These are phyloP conservation scores for Alisma plantagoaquatica DNA, from an alignment of 106 monocot species.

Conservation along the genomic window DNA sequence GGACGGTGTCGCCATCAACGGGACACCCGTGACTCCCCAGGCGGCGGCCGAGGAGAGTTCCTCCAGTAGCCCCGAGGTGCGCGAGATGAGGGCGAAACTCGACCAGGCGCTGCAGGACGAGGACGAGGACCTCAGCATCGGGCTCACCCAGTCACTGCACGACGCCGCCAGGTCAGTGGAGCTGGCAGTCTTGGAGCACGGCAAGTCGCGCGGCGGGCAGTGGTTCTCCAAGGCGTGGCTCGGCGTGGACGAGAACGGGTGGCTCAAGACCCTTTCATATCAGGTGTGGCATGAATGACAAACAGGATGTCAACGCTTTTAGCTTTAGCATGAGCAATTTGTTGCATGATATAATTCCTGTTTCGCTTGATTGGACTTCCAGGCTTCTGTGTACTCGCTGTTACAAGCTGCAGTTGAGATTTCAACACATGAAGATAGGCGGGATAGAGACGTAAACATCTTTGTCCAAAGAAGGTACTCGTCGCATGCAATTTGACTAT, in stretches of 20 bases:
- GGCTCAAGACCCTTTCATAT: slow-evolving; percentile 83
- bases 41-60: no score
- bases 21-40: no score
- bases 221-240: slow-evolving; percentile 94
- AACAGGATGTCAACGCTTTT: no score
- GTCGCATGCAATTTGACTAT: no score
- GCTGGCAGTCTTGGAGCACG: slow-evolving; percentile 58
- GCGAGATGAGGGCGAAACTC: no score
- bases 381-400: slow-evolving; percentile 74
- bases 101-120: background rate
- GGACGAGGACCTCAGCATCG: slow-evolving; percentile 7
- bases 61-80: no score
- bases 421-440: slow-evolving; percentile 57
- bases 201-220: slow-evolving; percentile 30
- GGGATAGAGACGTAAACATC: slow-evolving; percentile 68
- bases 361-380: no score
- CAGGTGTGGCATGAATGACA: no score
- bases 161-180: slow-evolving; percentile 88
- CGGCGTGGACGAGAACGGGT: slow-evolving; percentile 72
- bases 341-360: background rate
- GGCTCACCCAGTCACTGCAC: slow-evolving; percentile 73
- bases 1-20: no score
- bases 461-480: slow-evolving; percentile 78
- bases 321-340: no score
- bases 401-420: slow-evolving; percentile 78